phyloP scores from a whole-genome alignment of 768 basidiomycete genomes.

The Glaciozyma antarctica region DNA sequence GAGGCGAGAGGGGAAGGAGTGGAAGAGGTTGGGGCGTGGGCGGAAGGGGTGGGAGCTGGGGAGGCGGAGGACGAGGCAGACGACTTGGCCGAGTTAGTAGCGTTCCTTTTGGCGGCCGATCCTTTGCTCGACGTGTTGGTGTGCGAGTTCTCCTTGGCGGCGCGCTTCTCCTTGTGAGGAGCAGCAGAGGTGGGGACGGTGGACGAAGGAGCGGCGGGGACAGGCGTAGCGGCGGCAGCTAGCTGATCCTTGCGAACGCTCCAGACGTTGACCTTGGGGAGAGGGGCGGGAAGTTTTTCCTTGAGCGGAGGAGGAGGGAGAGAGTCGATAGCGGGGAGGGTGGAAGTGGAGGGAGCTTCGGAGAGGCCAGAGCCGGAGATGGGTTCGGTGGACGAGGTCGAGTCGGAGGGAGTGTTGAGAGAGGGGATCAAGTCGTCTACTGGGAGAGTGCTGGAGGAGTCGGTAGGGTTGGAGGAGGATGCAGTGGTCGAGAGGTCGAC shows the following conservation, averaged over 20 bases:
- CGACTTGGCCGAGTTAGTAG: too few species aligned
- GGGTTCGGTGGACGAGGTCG: neutral
- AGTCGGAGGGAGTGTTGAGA: neutral
- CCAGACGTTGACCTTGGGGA: conserved; percentile 30
- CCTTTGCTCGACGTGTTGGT: too few species aligned
- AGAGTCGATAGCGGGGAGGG: neutral
- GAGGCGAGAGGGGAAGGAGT: too few species aligned
- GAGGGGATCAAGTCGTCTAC: neutral
- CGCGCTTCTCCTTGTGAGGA: too few species aligned
- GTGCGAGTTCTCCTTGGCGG: too few species aligned
- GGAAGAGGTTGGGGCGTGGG: too few species aligned
- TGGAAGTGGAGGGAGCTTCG: neutral
- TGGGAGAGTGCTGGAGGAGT: neutral
- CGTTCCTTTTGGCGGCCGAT: too few species aligned
- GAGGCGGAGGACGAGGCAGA: too few species aligned
- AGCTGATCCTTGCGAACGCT: conserved; percentile 27
- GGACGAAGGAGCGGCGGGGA: neutral
- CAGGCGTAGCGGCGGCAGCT: neutral
- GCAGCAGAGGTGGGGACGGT: neutral
- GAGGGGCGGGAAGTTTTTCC: conserved; percentile 6
- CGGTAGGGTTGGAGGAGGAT: neutral
- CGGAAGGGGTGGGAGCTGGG: too few species aligned
- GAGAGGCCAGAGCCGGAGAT: neutral
- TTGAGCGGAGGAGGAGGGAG: neutral
- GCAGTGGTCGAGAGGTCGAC: neutral